Percentiles rank a stretch among this genome's conserved stretches.
These are phyloP conservation scores for Aureobasidium sp. DNA, from an alignment of 2,329 filamentous ascomycete species.

Conservation along the genomic window DNA sequence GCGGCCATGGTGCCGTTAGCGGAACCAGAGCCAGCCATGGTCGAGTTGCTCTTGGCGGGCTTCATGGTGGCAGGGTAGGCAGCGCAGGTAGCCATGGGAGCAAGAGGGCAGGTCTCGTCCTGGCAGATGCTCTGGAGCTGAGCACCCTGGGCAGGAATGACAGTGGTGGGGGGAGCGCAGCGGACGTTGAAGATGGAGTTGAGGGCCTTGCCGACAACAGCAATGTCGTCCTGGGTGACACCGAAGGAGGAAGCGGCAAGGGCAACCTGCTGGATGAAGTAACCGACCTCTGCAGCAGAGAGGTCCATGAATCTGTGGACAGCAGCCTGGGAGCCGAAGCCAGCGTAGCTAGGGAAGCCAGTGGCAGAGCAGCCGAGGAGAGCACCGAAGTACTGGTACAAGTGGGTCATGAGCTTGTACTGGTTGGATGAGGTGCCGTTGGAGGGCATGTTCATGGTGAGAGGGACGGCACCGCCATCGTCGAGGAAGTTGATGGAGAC, in stretches of 20 bases:
- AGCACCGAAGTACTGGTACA: constrained; percentile 56
- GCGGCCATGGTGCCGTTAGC: constrained; percentile 1
- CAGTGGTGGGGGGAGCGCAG: constrained; percentile 42
- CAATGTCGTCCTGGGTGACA: constrained; percentile 48
- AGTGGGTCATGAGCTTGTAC: constrained; percentile 52
- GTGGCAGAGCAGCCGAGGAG: constrained; percentile 50
- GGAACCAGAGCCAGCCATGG: not conserved
- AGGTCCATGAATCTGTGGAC: constrained; percentile 55
- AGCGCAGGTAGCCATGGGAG: constrained; percentile 41
- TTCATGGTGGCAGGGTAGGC: constrained; percentile 32
- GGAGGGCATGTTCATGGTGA: constrained; percentile 51
- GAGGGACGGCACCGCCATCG: constrained; percentile 49
- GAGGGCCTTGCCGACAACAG: constrained; percentile 44
- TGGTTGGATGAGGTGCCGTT: constrained; percentile 46
- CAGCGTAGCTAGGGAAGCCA: constrained; percentile 46
- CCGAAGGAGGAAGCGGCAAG: constrained; percentile 53
- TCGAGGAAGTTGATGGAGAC: constrained; percentile 55
- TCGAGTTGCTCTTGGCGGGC: constrained; percentile 16
- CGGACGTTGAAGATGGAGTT: constrained; percentile 45
- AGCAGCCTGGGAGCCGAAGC: constrained; percentile 42
- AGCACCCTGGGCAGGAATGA: constrained; percentile 40
- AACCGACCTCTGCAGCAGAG: constrained; percentile 44
- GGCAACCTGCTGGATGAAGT: constrained; percentile 55
- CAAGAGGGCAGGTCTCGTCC: constrained; percentile 43
- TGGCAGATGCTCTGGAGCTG: constrained; percentile 53